Percentiles rank a stretch among this genome's conserved stretches.
These are phyloP conservation scores for Cryphonectria japonica DNA, from an alignment of 2,329 filamentous ascomycete genomes.

Conservation along the genomic window DNA sequence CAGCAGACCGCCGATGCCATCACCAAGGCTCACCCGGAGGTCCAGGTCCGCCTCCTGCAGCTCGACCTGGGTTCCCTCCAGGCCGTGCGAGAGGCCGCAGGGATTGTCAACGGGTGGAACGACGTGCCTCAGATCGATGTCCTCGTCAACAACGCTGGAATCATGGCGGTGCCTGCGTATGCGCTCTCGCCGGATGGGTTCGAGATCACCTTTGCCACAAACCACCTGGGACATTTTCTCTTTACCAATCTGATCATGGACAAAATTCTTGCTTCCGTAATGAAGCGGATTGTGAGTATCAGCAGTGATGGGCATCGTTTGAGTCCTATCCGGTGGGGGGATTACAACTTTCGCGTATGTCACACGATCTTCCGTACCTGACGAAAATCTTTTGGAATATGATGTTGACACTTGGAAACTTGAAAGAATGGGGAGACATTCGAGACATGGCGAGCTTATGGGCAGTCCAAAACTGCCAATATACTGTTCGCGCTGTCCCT, in stretches of 20 bases:
- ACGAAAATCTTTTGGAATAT: neutral
- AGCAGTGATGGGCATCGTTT: conserved; percentile 41
- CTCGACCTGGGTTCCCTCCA: conserved; percentile 45
- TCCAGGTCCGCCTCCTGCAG: conserved; percentile 39
- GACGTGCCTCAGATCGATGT: conserved; percentile 21
- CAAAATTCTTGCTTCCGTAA: conserved; percentile 43
- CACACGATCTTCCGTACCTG: neutral
- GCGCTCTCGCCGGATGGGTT: conserved; percentile 45
- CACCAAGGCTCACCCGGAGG: conserved; percentile 34
- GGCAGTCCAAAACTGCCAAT: conserved; percentile 39
- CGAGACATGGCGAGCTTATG: conserved; percentile 33
- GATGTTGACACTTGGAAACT: neutral
- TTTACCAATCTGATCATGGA: conserved; percentile 50
- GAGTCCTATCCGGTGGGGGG: conserved; percentile 39
- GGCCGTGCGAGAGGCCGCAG: conserved; percentile 43
- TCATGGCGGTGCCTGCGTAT: conserved; percentile 37
- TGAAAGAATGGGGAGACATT: conserved; percentile 13
- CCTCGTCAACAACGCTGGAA: conserved; percentile 21
- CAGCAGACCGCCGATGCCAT: conserved; percentile 42
- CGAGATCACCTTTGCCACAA: conserved; percentile 50
- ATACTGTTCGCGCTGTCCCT: conserved; percentile 35
- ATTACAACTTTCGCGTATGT: conserved; percentile 31
- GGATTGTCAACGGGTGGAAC: conserved; percentile 35
- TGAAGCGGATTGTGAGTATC: conserved; percentile 46
- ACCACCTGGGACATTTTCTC: conserved; percentile 52